These are phyloP conservation scores for Eimeria necatrix DNA, from an alignment of 169 alveolate genomes.

Conservation along the genomic window DNA sequence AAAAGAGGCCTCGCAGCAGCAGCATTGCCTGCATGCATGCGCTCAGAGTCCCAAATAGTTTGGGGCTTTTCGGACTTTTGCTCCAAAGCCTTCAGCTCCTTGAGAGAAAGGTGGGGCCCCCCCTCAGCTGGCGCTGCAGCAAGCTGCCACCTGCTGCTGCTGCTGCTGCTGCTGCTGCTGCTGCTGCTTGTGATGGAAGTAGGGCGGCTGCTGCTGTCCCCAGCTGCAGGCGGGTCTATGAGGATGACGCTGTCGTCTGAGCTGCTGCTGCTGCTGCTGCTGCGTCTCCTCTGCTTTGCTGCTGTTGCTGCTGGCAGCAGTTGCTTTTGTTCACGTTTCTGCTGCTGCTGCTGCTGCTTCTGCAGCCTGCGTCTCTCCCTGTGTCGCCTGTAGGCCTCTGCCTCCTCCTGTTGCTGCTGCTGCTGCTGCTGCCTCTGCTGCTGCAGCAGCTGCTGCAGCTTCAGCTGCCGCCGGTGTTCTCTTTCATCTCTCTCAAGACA, in stretches of 20 bases:
- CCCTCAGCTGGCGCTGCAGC: conserved; percentile 19
- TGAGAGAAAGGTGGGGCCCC: neutral
- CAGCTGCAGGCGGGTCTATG: conserved; percentile 23
- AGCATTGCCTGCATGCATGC: conserved; percentile 17
- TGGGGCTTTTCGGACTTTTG: conserved; percentile 9
- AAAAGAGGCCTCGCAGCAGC: conserved; percentile 16
- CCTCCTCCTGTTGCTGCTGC: neutral
- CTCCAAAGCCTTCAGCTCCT: neutral
- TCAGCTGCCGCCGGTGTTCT: conserved; percentile 67
- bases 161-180: neutral
- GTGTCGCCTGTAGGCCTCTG: neutral
- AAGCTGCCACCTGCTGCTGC: conserved; percentile 18
- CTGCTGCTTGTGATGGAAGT: neutral
- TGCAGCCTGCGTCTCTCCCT: conserved; percentile 23
- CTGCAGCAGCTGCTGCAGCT: conserved; percentile 67
- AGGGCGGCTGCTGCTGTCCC: neutral
- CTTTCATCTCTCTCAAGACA: conserved; percentile 59
- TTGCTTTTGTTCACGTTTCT: neutral
- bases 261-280: conserved; percentile 21
- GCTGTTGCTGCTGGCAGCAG: neutral
- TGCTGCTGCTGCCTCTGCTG: conserved; percentile 8
- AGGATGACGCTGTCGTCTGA: neutral
- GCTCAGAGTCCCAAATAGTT: conserved; percentile 30
- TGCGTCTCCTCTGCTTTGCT: neutral
- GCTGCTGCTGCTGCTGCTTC: conserved; percentile 39